A percentile compares a stretch with the other conserved stretches of the same genome.
phyloP scores from a whole-genome alignment of 1,284 basidiomycete species.

The Apiotrichum mycotoxinovorans region DNA sequence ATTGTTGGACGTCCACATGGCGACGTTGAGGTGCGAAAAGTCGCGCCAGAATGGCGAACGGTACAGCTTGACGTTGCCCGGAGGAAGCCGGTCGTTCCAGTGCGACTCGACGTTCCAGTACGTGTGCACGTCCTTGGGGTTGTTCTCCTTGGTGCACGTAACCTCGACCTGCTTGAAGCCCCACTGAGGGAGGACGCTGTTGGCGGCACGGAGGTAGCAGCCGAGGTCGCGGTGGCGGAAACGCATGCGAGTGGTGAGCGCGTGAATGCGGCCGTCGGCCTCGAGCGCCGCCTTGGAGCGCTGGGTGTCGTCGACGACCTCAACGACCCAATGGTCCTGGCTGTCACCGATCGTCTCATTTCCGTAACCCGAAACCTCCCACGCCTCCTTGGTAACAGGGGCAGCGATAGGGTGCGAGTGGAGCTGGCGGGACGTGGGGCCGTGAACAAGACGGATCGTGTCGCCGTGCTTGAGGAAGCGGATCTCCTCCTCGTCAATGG shows the following conservation, averaged over 20 bases:
- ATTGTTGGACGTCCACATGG: constrained; percentile 99
- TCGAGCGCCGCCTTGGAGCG: constrained; percentile 61
- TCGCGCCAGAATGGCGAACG: constrained; percentile 90
- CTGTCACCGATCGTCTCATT: constrained; percentile 79
- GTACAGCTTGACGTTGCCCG: constrained; percentile 77
- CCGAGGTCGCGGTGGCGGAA: constrained; percentile 74
- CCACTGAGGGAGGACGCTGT: constrained; percentile 90
- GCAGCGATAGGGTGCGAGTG: constrained; percentile 87
- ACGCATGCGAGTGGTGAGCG: constrained; percentile 82
- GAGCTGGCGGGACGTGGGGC: constrained; percentile 79
- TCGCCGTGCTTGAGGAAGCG: constrained; percentile 74
- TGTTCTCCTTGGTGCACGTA: constrained; percentile 84
- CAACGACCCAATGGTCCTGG: constrained; percentile 89
- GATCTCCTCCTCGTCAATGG: constrained; percentile 62
- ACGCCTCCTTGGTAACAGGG: constrained; percentile 82
- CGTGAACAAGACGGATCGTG: constrained; percentile 75
- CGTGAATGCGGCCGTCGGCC: constrained; percentile 64
- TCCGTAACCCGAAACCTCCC: constrained; percentile 91
- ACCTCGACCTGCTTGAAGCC: constrained; percentile 99
- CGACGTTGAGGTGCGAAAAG: constrained; percentile 97
- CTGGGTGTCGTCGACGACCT: constrained; percentile 85
- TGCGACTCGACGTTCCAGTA: constrained; percentile 99
- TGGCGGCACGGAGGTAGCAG: constrained; percentile 88
- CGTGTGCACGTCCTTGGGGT: constrained; percentile 76
- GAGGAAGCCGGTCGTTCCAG: constrained; percentile 84